phyloP scores from a whole-genome alignment of 768 basidiomycete genomes.

The Dentipellis fragilis region DNA sequence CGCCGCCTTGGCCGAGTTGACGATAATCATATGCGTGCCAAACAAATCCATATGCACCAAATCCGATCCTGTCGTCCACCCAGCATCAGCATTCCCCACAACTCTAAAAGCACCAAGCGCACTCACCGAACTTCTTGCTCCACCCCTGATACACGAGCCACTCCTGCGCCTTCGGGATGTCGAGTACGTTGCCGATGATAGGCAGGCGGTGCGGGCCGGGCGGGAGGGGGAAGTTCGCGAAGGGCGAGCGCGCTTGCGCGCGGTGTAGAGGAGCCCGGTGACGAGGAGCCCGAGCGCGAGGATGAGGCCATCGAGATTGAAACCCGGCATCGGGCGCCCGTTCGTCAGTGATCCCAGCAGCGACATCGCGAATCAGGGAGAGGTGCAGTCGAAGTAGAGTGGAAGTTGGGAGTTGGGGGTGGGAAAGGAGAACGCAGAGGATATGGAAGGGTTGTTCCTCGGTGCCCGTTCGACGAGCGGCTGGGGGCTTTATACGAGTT shows the following conservation, averaged over 20 bases:
- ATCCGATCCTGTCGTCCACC: background rate
- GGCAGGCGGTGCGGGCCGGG: slow-evolving; percentile 12
- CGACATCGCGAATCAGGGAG: no score
- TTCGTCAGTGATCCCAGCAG: no score
- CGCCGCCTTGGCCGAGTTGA: slow-evolving; percentile 26
- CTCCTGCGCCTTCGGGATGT: slow-evolving; percentile 8
- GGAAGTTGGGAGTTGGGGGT: no score
- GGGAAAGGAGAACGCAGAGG: no score
- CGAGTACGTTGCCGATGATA: slow-evolving; percentile 10
- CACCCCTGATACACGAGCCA: slow-evolving; percentile 9
- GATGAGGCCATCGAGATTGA: background rate
- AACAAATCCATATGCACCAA: slow-evolving; percentile 1
- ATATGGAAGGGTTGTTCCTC: no score
- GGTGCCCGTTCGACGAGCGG: no score
- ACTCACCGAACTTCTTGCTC: slow-evolving; percentile 12
- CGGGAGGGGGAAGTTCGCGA: slow-evolving; percentile 2
- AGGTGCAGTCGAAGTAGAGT: no score
- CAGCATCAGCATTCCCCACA: no score
- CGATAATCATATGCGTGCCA: slow-evolving; percentile 1
- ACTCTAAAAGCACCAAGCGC: background rate
- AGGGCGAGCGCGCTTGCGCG: background rate
- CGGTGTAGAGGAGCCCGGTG: background rate
- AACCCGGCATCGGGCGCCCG: background rate
- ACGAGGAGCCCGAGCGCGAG: background rate
- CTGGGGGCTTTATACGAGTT: no score